Conservation (phyloP, 345 rosid species). For the Acer yangbiense region DNA sequence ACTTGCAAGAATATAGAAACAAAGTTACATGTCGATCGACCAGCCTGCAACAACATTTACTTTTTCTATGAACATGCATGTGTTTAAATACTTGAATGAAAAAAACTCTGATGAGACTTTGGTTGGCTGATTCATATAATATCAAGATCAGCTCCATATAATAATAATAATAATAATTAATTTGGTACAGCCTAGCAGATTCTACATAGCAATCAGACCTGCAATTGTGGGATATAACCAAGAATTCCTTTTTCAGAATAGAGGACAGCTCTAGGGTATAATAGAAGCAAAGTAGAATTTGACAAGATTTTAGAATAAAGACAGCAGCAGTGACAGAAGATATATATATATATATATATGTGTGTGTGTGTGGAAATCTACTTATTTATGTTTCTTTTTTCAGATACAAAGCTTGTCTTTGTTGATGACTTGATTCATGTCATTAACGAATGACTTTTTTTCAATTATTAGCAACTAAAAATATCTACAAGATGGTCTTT, state of each 20-base stretch:
- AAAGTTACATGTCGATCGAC: background rate
- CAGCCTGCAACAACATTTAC: background rate
- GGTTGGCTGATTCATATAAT: slow-evolving; percentile 7
- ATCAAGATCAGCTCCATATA: background rate
- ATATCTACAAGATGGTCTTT: background rate
- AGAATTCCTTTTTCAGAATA: background rate
- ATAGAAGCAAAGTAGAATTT: background rate
- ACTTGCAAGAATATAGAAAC: background rate
- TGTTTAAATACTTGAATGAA: background rate
- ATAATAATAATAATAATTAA: background rate
- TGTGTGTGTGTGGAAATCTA: background rate
- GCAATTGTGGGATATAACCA: background rate
- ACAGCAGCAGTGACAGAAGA: background rate
- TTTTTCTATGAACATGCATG: background rate
- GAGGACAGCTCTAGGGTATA: background rate
- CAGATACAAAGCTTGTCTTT: background rate
- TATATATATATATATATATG: background rate
- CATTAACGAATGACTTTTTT: background rate
- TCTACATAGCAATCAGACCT: background rate
- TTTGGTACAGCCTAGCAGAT: background rate
- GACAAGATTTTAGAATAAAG: background rate
- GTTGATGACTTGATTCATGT: background rate
- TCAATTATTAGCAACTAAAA: background rate
- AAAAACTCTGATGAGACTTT: slow-evolving; percentile 3
- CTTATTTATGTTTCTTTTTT: background rate